Base-by-base conservation (phyloP, 2,329 filamentous ascomycete species). In the Akanthomyces uredinophilus region DNA sequence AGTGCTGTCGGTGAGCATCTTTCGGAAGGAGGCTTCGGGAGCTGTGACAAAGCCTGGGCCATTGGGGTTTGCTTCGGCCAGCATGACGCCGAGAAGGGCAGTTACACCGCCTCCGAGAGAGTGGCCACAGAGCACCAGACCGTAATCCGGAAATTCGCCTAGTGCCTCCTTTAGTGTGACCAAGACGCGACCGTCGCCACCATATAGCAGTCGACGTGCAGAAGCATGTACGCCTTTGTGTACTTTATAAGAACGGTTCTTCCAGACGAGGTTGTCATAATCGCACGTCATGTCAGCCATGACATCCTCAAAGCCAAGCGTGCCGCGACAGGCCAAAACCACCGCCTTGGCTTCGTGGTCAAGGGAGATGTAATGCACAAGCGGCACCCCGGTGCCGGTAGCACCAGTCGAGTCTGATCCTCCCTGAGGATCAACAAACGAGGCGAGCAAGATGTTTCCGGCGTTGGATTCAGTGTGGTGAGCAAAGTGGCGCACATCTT, bases 181-280 rank as follows among this genome's bases (percentile, higher is more conserved):
- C 64, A 91, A 79, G 1, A 91, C 86, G 29, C 84, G 80, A 1
- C 87, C 86, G 54, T 89, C 87, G 52, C 82, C 85, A 10, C 87
- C 87, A 67, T 87, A 87, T 0, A 91, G 75, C 0, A 91, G 78
- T 13, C 88, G 82, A 22, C 83, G 80, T 4, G 88, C 88, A 1
- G 88, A 90, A 0, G 88, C 87, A 69, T 90, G 87, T 60, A 91
- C 86, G 16, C 88, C 88, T 70, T 90, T 90, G 73, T 91, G 88
- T 0, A 91, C 88, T 66, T 87, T 85, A 76, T 89, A 90, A 1
- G 77, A 75, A 63, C 80, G 82, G 18, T 86, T 86, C 62, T 85
- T 81, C 86, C 88, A 88, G 5, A 77, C 65, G 11, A 89, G 74
- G 60, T 86, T 81, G 66, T 89, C 87, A 65, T 90, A 91, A 52